Base-by-base conservation (phyloP, 352 stramenopile genomes). In the Globisporangium acanthophoron region DNA sequence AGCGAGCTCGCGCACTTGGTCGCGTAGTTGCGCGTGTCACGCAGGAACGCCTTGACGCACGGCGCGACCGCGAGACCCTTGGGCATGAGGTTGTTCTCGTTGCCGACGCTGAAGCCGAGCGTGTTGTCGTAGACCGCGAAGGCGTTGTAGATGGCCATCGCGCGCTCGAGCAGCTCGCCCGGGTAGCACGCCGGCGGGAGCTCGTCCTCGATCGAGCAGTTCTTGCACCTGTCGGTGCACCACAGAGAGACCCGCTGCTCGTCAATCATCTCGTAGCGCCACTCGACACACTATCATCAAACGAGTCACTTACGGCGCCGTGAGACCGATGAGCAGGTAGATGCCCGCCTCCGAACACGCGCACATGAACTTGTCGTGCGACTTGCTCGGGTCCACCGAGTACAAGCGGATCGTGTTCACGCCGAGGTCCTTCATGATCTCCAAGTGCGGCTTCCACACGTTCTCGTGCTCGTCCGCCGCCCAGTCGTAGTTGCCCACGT, bases 361-460 rank as follows among this genome's bases (percentile, higher is more conserved):
- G 47, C 80, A 90, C 80, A 90, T 90, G 67, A 90, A 90, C 52
- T 88, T 83, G 74, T 88, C 80, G 60, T 90, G 80, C 8, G 67
- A 58, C 53, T 71, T 72, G 59, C 64, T 69, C 16, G 80, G 78
- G 56, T 90, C 74, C 5, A 90, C 64, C 3, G 74, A 80, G 62
- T 88, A 90, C 9, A 90, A 60, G 0, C 80, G 80, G 33, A 90
- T 68, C 8, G 76, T 77, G 59, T 90, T 90, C 21, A 84, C 78
- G 9, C 76, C 74, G 18, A 87, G 52, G 24, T 84, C 70, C 45
- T 77, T 64, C 55, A 90, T 72, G 7, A 74, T 37, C 50, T 84
- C 54, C 21, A 90, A 54, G 44, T 90, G 71, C n/a, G 69, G 65
- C 7, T 39, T 51, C 80, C 80, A 90, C 15, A 88, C 68, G 47